These are phyloP conservation scores for Neolentinus lepideus DNA, from an alignment of 1,284 basidiomycete species.

Conservation along the genomic window DNA sequence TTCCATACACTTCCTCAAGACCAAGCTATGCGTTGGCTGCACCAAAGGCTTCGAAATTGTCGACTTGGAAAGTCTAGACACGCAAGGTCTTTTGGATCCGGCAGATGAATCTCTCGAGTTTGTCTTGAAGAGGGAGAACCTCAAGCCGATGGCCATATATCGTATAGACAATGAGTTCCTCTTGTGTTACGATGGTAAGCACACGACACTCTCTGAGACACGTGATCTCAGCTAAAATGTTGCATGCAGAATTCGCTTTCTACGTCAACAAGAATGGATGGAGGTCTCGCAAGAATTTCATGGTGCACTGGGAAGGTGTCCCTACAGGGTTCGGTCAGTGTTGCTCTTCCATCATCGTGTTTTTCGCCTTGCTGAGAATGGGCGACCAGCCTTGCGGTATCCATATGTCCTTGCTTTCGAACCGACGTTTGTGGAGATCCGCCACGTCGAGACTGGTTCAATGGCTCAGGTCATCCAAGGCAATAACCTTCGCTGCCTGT, in stretches of 20 bases:
- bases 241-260: constrained; percentile 85
- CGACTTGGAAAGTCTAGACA: constrained; percentile 95
- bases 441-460: constrained; percentile 89
- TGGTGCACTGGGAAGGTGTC: constrained; percentile 94
- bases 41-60: constrained; percentile 99
- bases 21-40: constrained; percentile 95
- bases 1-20: constrained; percentile 97
- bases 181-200: constrained; percentile 92
- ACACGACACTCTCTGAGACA: background rate
- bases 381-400: constrained; percentile 80
- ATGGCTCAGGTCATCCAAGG: constrained; percentile 96
- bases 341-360: background rate
- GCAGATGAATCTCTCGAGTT: constrained; percentile 90
- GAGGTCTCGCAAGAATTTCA: constrained; percentile 86
- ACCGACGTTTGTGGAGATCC: constrained; percentile 93
- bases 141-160: constrained; percentile 95
- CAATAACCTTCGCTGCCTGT: constrained; percentile 82
- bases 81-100: constrained; percentile 93
- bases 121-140: constrained; percentile 83
- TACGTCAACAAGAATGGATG: constrained; percentile 98
- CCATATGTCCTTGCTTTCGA: constrained; percentile 98
- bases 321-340: constrained; percentile 88
- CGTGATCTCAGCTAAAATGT: constrained; percentile 5
- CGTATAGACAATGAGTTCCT: constrained; percentile 96
- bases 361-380: background rate